phyloP scores from a whole-genome alignment of 768 basidiomycete species.

The Lactifluus rugatus region DNA sequence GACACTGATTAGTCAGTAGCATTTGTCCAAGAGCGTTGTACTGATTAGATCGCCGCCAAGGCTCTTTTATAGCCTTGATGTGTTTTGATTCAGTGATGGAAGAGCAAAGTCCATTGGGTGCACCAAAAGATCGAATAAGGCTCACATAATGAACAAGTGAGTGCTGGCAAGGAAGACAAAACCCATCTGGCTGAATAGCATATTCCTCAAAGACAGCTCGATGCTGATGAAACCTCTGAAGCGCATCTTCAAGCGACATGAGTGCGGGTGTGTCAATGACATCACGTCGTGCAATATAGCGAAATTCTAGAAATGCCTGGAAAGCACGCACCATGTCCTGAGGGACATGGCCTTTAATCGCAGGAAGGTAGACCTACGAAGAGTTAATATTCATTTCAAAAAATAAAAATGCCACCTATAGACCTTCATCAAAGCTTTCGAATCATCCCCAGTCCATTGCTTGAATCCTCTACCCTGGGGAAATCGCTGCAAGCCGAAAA shows the following conservation, averaged over 20 bases:
- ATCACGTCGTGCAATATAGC: slow-evolving; percentile 19
- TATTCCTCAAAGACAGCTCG: background rate
- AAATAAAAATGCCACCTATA: too few relatives aligned
- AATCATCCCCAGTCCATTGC: too few relatives aligned
- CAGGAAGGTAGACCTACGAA: slow-evolving; percentile 23
- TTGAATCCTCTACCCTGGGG: too few relatives aligned
- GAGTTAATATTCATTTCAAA: too few relatives aligned
- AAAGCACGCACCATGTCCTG: slow-evolving; percentile 11
- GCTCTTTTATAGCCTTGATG: background rate
- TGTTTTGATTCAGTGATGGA: too few relatives aligned
- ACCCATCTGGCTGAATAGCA: background rate
- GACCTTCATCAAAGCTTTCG: too few relatives aligned
- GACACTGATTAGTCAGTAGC: background rate
- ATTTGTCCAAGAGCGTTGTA: background rate
- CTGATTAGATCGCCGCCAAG: background rate
- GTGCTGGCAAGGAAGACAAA: background rate
- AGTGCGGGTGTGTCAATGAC: background rate
- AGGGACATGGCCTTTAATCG: slow-evolving; percentile 3
- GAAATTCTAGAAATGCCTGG: slow-evolving; percentile 21
- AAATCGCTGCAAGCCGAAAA: too few relatives aligned
- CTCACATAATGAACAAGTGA: background rate
- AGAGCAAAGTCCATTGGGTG: too few relatives aligned
- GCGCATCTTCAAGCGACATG: slow-evolving; percentile 7
- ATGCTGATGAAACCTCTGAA: background rate
- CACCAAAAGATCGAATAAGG: background rate